Percentiles rank a stretch among this genome's conserved stretches.
Conservation (phyloP, 1,284 basidiomycete genomes). For the Ceratobasidium theobromae region DNA sequence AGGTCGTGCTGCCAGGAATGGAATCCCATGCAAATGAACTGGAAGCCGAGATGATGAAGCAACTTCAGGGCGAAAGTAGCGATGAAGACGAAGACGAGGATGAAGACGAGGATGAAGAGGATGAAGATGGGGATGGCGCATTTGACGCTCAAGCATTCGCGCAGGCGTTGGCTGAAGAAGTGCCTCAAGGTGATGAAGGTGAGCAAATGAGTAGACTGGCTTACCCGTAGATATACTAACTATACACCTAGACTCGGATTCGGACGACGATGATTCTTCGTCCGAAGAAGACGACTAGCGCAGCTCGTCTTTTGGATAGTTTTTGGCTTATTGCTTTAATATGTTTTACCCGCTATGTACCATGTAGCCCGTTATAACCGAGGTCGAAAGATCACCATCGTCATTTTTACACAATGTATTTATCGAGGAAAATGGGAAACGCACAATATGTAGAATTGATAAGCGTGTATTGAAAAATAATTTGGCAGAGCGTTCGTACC, state of each 20-base stretch:
- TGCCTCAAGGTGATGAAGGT: conserved; percentile 8
- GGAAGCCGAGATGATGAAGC: conserved; percentile 4
- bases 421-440: too few species aligned
- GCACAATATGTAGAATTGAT: too few species aligned
- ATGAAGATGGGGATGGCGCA: background rate
- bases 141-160: conserved; percentile 15
- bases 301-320: conserved; percentile 26
- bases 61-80: conserved; percentile 5
- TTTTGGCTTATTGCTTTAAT: background rate
- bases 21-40: background rate
- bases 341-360: conserved; percentile 6
- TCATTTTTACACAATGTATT: too few species aligned
- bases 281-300: conserved; percentile 31
- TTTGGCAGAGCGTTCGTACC: background rate
- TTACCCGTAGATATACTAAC: background rate
- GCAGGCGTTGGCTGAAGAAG: conserved; percentile 1
- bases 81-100: conserved; percentile 3
- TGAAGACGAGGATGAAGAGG: background rate
- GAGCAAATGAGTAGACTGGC: background rate
- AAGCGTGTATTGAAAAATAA: too few species aligned
- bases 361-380: background rate
- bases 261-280: conserved; percentile 9
- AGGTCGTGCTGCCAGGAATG: conserved; percentile 13
- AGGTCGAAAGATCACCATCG: too few species aligned
- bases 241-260: conserved; percentile 1